Evolutionary conservation across 106 monocot genomes (phyloP), one percentile per base, ranked within the genome.

Genomic region (Gastrodia elata): DNA sequence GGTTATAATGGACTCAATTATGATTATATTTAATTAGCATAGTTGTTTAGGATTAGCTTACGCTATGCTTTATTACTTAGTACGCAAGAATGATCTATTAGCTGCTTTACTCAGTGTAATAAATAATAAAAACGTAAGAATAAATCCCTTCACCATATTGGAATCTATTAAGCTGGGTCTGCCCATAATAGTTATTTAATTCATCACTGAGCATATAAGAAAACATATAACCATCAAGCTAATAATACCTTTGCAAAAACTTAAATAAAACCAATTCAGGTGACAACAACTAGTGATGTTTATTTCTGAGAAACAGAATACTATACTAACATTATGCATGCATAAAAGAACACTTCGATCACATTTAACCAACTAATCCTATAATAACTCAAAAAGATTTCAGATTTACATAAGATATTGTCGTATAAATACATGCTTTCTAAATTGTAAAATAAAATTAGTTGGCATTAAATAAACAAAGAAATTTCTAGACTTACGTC

Each of bases 401-500:
- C 52, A n/a, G n/a, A 22, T 22, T 22, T 18, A 52, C 22, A 5
- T 22, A 52, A n/a, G 20, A n/a, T 52, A 4, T 52, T 4, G 52
- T 6, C 5, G 52, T 52, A 52, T 22, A 52, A 48, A 52, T n/a
- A 52, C 1, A 18, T 0, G 52, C 9, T n/a, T 52, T 48, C 20
- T 5, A n/a, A 52, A n/a, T 52, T 52, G 22, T 22, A 52, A n/a
- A 22, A 52, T n/a, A 52, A 52, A n/a, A 52, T 44, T 52, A 52
- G 22, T 5, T 22, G 52, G 9, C 6, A 52, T 22, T 52, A 52
- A 52, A 18, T 52, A 52, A 52, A 22, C 52, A 5, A 52, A 52
- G 18, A 6, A 71, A 77, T 22, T 0, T 70, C 67, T 18, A 64
- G 37, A 82, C 93, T 84, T 79, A 93, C 96, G 74, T 82, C 39